Evolutionary conservation across 768 basidiomycete genomes (phyloP).

Genomic region (Trametes elegans): DNA sequence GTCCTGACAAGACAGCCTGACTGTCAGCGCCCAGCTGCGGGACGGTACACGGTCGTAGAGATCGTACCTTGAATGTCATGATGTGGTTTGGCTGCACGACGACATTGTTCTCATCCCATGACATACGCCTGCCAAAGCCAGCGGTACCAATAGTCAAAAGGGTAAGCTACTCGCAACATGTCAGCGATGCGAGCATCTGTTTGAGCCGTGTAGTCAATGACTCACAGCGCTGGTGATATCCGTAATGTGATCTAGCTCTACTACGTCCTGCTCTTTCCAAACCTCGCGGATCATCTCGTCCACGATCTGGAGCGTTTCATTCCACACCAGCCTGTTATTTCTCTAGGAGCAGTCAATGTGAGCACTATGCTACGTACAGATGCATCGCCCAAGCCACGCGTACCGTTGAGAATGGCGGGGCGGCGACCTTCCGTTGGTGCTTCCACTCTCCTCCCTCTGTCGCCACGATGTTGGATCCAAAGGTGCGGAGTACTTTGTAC

Average conservation of each 20-base stretch:
- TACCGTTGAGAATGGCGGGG: slow-evolving; percentile 67
- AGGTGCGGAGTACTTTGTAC: slow-evolving; percentile 47
- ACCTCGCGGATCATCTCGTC: slow-evolving; percentile 37
- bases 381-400: background rate
- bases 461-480: slow-evolving; percentile 61
- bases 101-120: slow-evolving; percentile 23
- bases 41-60: too few species aligned
- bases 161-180: slow-evolving; percentile 41
- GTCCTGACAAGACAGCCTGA: slow-evolving; percentile 2
- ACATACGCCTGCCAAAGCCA: slow-evolving; percentile 52
- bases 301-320: slow-evolving; percentile 34
- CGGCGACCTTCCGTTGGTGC: slow-evolving; percentile 57
- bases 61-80: slow-evolving; percentile 25
- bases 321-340: slow-evolving; percentile 40
- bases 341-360: slow-evolving; percentile 15
- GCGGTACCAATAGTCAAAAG: slow-evolving; percentile 56
- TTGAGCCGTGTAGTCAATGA: background rate
- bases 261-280: slow-evolving; percentile 42
- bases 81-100: slow-evolving; percentile 12
- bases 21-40: too few species aligned
- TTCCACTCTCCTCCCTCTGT: slow-evolving; percentile 68
- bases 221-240: slow-evolving; percentile 55
- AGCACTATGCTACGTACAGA: background rate
- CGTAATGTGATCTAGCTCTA: slow-evolving; percentile 45
- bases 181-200: background rate